These are phyloP conservation scores for Schrenkiella parvula DNA, from an alignment of 345 rosid genomes.

Conservation along the genomic window DNA sequence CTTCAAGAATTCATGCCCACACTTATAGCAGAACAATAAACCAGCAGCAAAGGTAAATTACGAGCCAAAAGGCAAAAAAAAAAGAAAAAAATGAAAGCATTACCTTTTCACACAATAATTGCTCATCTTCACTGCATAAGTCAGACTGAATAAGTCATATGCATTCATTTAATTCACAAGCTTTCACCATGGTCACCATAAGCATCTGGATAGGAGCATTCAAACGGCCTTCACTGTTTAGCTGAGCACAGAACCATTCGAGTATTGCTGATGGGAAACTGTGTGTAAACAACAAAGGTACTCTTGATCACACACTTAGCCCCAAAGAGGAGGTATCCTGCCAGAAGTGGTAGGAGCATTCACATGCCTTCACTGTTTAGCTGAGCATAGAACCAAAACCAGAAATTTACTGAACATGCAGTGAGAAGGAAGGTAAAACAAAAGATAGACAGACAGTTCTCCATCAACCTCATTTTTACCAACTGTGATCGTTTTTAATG, in stretches of 20 bases:
- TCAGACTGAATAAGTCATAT: conserved; percentile 50
- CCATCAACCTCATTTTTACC: neutral
- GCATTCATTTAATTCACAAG: conserved; percentile 56
- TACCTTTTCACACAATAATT: conserved; percentile 63
- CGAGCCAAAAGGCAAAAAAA: neutral
- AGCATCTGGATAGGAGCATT: no score
- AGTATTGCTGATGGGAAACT: neutral
- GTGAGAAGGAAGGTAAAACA: neutral
- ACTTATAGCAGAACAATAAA: neutral
- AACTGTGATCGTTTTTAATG: neutral
- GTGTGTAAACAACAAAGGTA: neutral
- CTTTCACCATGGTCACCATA: conserved; percentile 38
- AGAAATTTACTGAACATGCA: conserved; percentile 1
- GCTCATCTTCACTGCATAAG: conserved; percentile 50
- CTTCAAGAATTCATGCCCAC: neutral
- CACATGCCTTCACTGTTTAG: conserved; percentile 61
- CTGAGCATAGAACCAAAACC: conserved; percentile 46
- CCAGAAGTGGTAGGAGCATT: no score
- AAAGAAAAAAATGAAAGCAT: neutral
- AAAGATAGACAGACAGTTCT: neutral
- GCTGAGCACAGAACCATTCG: no score
- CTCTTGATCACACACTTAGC: conserved; percentile 73
- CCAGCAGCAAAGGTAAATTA: neutral
- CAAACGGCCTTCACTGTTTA: no score
- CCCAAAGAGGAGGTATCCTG: conserved; percentile 75